Conservation (phyloP, 2,329 filamentous ascomycete species). For the Colletotrichum australisinense region DNA sequence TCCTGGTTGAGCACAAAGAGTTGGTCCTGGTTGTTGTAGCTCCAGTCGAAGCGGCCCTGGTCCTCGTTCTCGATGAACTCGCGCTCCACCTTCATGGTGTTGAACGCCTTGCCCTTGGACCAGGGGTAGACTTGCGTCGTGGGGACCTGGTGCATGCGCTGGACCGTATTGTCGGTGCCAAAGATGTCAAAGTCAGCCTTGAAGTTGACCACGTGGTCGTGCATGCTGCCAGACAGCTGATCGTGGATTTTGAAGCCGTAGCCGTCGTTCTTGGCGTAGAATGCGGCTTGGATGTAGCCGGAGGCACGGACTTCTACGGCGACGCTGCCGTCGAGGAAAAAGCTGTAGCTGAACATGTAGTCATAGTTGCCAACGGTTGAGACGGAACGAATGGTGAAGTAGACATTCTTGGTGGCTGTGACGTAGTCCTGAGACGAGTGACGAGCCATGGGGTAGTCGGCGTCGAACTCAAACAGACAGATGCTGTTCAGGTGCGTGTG, state of each 20-base stretch:
- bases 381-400: conserved; percentile 57
- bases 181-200: conserved; percentile 65
- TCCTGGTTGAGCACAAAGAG: conserved; percentile 64
- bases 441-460: conserved; percentile 61
- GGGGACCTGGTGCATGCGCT: conserved; percentile 48
- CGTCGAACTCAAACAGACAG: conserved; percentile 66
- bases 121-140: conserved; percentile 55
- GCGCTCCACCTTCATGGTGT: conserved; percentile 63
- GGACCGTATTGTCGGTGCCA: conserved; percentile 58
- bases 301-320: conserved; percentile 62
- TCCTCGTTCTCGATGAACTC: conserved; percentile 55
- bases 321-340: conserved; percentile 63
- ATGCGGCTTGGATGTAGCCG: conserved; percentile 65
- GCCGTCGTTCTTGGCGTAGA: conserved; percentile 55
- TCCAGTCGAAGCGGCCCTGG: conserved; percentile 59
- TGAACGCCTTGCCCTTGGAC: conserved; percentile 57
- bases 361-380: conserved; percentile 67
- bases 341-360: conserved; percentile 61
- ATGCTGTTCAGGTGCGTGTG: conserved; percentile 61
- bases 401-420: conserved; percentile 58
- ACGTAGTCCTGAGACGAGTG: conserved; percentile 55
- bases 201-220: conserved; percentile 67
- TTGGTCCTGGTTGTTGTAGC: conserved; percentile 56
- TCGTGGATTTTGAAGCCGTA: conserved; percentile 64
- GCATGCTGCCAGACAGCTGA: conserved; percentile 59